These are phyloP conservation scores for Chenopodium quinoa DNA, from an alignment of 148 eudicot genomes.

Conservation along the genomic window DNA sequence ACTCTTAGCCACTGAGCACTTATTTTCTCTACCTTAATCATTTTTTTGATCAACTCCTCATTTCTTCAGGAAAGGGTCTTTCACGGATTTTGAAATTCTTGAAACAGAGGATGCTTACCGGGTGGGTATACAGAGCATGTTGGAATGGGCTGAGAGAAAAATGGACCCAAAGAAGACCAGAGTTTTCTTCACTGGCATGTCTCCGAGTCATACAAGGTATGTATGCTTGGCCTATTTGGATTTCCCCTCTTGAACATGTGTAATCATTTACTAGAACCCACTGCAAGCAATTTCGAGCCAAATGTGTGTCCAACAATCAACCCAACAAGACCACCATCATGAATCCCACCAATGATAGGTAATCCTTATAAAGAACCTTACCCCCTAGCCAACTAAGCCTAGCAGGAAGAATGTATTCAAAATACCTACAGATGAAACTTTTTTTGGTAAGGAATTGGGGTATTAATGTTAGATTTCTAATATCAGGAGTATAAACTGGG, in stretches of 20 bases:
- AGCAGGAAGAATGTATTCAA: no score
- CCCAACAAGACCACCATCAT: background rate
- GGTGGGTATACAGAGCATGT: conserved; percentile 81
- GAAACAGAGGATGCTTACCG: conserved; percentile 78
- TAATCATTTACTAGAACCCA: background rate
- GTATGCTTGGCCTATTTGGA: conserved; percentile 17
- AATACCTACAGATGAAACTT: no score
- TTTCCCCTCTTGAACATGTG: no score
- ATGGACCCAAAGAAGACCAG: conserved; percentile 76
- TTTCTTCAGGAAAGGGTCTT: conserved; percentile 70
- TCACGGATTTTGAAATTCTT: conserved; percentile 56
- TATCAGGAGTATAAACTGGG: conserved; percentile 54
- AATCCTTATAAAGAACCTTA: background rate
- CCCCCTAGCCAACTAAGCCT: no score
- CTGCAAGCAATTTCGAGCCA: background rate
- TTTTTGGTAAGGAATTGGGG: background rate
- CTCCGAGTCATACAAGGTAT: conserved; percentile 90
- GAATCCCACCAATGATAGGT: background rate
- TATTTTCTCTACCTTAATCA: background rate
- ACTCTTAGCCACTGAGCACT: background rate
- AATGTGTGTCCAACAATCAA: background rate
- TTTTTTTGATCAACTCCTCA: background rate
- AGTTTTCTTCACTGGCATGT: conserved; percentile 91
- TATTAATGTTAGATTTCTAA: background rate
- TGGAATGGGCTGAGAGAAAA: conserved; percentile 83